Evolutionary conservation across 306 rosid species (phyloP), one percentile per base, ranked within the genome.

Genomic region (Quercus glauca): DNA sequence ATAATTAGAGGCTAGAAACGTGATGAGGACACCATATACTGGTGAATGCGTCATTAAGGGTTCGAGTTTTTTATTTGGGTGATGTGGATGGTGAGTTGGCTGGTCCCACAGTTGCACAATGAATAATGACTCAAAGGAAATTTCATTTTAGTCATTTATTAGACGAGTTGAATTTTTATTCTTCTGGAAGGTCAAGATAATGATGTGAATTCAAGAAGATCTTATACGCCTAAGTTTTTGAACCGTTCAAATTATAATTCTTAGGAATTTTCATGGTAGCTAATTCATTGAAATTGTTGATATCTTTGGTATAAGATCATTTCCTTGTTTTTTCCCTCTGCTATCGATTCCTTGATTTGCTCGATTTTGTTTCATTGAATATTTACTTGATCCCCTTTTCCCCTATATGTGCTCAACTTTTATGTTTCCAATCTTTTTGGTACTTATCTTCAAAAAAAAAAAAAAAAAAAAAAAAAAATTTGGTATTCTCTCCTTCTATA

Each of bases 141-240:
- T 58, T 86, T 89, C 80, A 33, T 69, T 41, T 41, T 31, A 41
- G 55, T n/a, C 57, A 33, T 80, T 20, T 10, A 31, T 43, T 23
- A 51, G 17, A 69, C 17, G 59, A 57, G 80, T 49, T 81, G 89
- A 83, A 85, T 71, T 78, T 75, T 3, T 65, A 19, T 12, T 55
- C 49, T 61, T 91, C 92, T 87, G 5, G 85, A 87, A 86, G 85
- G 87, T 89, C 89, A 85, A 84, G 14, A 29, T 28, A 25, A 15
- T 28, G 11, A 23, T 13, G 1, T 59, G 26, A 59, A 59, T 7
- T 28, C 25, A 20, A 4, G 14, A 58, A 21, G 7, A 60, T 12
- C 25, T 60, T 25, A 14, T 4, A 9, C 9, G 18, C 23, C 31
- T 3, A 23, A 19, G 0, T 3, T 20, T 58, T 11, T 23, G 2